Conservation (phyloP, 192 early-diverging fungal genomes). For the Mortierella claussenii region DNA sequence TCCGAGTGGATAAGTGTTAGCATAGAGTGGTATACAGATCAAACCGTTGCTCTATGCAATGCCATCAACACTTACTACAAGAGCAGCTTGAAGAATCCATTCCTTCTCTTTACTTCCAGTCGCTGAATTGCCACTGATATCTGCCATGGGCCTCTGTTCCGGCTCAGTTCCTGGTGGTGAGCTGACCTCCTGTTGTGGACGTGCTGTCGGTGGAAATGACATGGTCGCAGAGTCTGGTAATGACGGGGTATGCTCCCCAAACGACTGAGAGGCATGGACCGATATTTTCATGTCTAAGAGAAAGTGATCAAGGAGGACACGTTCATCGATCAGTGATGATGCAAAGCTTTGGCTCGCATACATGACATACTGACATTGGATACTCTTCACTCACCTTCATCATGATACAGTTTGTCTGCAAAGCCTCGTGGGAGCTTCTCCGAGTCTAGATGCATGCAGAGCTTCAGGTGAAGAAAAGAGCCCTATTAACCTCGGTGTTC, state of each 20-base stretch:
- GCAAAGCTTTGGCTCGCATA: no score
- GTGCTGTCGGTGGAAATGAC: neutral
- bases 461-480: neutral
- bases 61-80: conserved; percentile 46
- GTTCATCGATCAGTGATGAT: no score
- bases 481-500: no score
- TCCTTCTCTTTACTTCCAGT: conserved; percentile 39
- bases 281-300: conserved; percentile 52
- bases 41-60: no score
- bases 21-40: no score
- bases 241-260: conserved; percentile 27
- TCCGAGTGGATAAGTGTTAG: no score
- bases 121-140: no score
- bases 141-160: no score
- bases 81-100: conserved; percentile 47
- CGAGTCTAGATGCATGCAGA: conserved; percentile 49
- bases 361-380: no score
- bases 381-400: conserved; percentile 54
- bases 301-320: no score
- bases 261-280: conserved; percentile 29
- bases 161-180: neutral
- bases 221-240: conserved; percentile 23
- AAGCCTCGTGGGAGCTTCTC: conserved; percentile 59
- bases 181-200: neutral
- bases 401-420: conserved; percentile 59